Evolutionary conservation across 257 asterid species (phyloP), one percentile per base, ranked within the genome.

Genomic region (Nemophila menziesii): DNA sequence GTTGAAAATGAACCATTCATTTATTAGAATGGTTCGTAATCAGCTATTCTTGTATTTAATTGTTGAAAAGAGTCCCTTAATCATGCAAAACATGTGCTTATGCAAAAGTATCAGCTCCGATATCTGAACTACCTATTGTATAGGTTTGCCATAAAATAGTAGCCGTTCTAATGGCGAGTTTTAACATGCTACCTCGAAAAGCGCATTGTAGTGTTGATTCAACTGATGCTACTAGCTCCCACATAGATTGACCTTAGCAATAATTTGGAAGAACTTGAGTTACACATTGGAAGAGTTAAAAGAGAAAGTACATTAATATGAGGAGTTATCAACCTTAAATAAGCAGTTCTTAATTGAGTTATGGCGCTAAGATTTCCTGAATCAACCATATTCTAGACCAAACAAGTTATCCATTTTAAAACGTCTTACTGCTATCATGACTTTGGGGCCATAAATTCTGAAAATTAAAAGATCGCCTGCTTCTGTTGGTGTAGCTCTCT

Each of bases 221-320:
- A 3, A 71, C 57, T 9, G 89, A 81, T 11, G 89, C 75, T 21
- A 85, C 92, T 41, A n/a, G n/a, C n/a, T n/a, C 93, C 96, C n/a
- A 73, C 68, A 14, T 64, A 75, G 22, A 44, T 60, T 44, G 44
- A 72, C 41, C 93, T 71, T 17, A 0, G 11, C 11, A 7, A 22
- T 15, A 10, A 41, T 14, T 33, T 11, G 13, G 0, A 33, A 44
- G 1, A 11, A 33, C 36, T 29, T 29, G 36, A 29, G 12, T 29
- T 1, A 29, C 8, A 29, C 36, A 29, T 29, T n/a, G n/a, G n/a
- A n/a, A n/a, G n/a, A n/a, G n/a, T n/a, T n/a, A n/a, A n/a, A n/a
- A n/a, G 19, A 39, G 4, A 18, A 14, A 20, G 15, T 8, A 39
- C 36, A n/a, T 29, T 29, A 2, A 13, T 1, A 12, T 21, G n/a